Evolutionary conservation across 306 rosid species (phyloP), one percentile per base, ranked within the genome.

Genomic region (Datisca glomerata): DNA sequence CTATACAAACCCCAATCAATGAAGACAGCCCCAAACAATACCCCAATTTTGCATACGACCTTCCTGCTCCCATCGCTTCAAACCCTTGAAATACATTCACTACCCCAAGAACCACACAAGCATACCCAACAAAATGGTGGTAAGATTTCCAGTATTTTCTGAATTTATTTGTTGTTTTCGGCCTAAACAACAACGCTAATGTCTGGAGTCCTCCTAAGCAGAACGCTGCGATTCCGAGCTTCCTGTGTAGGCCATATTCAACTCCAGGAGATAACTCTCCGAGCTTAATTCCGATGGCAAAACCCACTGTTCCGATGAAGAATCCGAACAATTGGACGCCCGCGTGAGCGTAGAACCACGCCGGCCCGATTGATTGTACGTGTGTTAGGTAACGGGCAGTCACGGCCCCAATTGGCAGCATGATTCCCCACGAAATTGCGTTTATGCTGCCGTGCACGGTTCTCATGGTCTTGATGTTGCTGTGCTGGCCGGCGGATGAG

Each of bases 141-240:
- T 91, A 91, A 0, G 92, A 84, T 49, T 91, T 91, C 98, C 98
- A 84, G 17, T 91, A 91, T 66, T 73, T 85, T 43, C 86, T 77
- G 51, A 75, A 75, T 68, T 80, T 91, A 70, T 70, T 79, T 24
- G 86, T 91, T 0, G 71, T 65, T 8, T 75, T 85, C 0, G 98
- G 98, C 61, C 96, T 67, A 45, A 84, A 80, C 45, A 91, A 24
- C 50, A 84, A 43, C 0, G 98, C 94, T 43, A 84, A 25, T 3
- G 84, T 84, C 60, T 91, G 98, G 44, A 84, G 28, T 9, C 71
- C 86, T 0, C 93, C 98, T 3, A 80, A 43, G 24, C 78, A 40
- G 23, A 91, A 80, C 38, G 72, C 92, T 0, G 82, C 76, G 1
- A 80, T 56, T 19, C 98, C 98, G 1, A 91, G 74, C 64, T 91